A percentile compares a stretch with the other conserved stretches of the same genome.
These are phyloP conservation scores for Penicillium waksmanii DNA, from an alignment of 495 filamentous ascomycete species.

Conservation along the genomic window DNA sequence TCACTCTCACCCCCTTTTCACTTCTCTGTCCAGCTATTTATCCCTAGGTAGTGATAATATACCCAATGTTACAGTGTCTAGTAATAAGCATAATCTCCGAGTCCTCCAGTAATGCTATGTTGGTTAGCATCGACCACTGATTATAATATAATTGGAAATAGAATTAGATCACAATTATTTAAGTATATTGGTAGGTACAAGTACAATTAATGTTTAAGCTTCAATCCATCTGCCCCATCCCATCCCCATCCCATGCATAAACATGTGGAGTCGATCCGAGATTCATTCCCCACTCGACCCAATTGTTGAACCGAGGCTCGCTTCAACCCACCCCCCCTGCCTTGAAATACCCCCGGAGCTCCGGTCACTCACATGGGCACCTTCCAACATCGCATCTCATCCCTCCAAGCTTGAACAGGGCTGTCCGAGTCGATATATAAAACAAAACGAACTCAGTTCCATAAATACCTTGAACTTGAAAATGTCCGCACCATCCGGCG, in stretches of 20 bases:
- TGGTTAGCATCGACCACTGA: no score
- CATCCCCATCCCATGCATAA: background rate
- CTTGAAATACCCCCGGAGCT: no score
- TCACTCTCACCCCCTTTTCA: constrained; percentile 7
- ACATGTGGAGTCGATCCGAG: background rate
- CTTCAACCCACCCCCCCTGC: background rate
- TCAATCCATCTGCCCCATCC: background rate
- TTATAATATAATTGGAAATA: background rate
- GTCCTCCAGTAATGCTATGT: no score
- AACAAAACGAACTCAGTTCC: background rate
- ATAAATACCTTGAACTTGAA: background rate
- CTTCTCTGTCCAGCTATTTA: constrained; percentile 19
- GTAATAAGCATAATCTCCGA: background rate
- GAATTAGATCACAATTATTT: background rate
- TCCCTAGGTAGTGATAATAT: constrained; percentile 32
- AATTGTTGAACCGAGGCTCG: constrained; percentile 17
- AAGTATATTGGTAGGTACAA: background rate
- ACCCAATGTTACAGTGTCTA: constrained; percentile 12
- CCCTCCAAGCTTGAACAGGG: no score
- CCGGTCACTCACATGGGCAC: background rate
- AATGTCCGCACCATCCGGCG: constrained; percentile 13
- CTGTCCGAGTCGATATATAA: no score
- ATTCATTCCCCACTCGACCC: constrained; percentile 4
- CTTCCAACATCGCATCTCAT: no score
- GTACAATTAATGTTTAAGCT: background rate